A percentile compares a stretch with the other conserved stretches of the same genome.
Evolutionary conservation across 306 rosid genomes (phyloP).

Genomic region (Prunus davidiana): DNA sequence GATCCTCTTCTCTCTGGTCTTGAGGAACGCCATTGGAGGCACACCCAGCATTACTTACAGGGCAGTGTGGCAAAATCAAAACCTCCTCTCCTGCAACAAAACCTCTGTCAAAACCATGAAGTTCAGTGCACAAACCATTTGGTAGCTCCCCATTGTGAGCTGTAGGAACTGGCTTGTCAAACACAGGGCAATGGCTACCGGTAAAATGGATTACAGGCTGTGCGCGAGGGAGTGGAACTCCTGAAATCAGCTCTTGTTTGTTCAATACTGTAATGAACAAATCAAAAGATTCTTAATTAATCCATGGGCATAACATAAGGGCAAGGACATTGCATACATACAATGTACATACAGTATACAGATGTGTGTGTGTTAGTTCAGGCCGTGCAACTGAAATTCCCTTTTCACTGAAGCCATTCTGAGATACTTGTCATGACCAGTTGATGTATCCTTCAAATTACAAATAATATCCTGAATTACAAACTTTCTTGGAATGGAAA

Average conservation of each 20-base stretch:
- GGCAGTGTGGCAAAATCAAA: conserved; percentile 37
- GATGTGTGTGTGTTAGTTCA: not conserved
- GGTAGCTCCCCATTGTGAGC: conserved; percentile 25
- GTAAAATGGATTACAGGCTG: conserved; percentile 39
- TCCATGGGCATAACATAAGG: not conserved
- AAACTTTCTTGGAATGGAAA: not conserved
- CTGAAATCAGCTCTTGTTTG: conserved; percentile 41
- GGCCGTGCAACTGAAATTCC: too few relatives aligned
- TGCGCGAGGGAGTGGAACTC: conserved; percentile 32
- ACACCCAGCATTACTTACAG: conserved; percentile 41
- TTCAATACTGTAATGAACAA: conserved; percentile 43
- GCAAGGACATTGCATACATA: not conserved
- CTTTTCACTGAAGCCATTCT: too few relatives aligned
- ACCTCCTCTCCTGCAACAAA: conserved; percentile 23
- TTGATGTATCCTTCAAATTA: too few relatives aligned
- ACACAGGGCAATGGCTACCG: conserved; percentile 26
- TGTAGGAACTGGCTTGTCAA: conserved; percentile 34
- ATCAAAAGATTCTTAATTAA: not conserved
- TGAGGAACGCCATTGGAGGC: conserved; percentile 33
- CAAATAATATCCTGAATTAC: not conserved
- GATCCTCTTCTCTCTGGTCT: too few relatives aligned
- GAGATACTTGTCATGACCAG: too few relatives aligned
- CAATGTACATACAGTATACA: not conserved
- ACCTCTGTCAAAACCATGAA: conserved; percentile 23
- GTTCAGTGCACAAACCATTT: conserved; percentile 31